phyloP scores from a whole-genome alignment of 768 basidiomycete genomes.

The Harrya chromipes region DNA sequence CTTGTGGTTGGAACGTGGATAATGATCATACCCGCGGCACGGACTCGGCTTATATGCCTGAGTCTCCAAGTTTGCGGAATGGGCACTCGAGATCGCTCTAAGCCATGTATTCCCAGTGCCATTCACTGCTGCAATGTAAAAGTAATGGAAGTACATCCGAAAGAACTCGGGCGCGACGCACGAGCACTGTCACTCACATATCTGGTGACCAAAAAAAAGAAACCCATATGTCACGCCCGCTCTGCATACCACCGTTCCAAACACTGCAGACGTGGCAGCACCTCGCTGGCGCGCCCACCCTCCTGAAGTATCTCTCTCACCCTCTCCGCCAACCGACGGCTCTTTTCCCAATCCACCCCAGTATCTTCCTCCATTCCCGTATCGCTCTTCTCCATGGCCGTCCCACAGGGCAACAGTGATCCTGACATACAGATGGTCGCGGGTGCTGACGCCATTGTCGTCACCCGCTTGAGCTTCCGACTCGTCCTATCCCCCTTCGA shows the following conservation, averaged over 20 bases:
- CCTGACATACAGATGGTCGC: background rate
- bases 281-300: conserved; percentile 18
- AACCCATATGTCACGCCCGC: background rate
- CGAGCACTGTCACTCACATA: too few relatives aligned
- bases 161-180: too few relatives aligned
- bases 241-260: conserved; percentile 16
- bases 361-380: conserved; percentile 6
- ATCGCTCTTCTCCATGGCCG: background rate
- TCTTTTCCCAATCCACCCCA: conserved; percentile 28
- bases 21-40: background rate
- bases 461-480: background rate
- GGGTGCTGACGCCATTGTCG: too few relatives aligned
- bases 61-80: too few relatives aligned
- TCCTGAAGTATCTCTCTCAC: conserved; percentile 21
- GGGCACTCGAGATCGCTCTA: too few relatives aligned
- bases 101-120: too few relatives aligned
- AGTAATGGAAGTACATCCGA: too few relatives aligned
- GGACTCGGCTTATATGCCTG: too few relatives aligned
- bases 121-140: too few relatives aligned
- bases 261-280: conserved; percentile 29
- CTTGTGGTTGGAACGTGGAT: background rate
- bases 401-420: background rate
- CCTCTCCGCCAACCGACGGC: conserved; percentile 17
- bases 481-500: conserved; percentile 19
- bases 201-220: too few relatives aligned